These are phyloP conservation scores for Furcasterigmium furcatum DNA, from an alignment of 2,329 filamentous ascomycete species.

Conservation along the genomic window DNA sequence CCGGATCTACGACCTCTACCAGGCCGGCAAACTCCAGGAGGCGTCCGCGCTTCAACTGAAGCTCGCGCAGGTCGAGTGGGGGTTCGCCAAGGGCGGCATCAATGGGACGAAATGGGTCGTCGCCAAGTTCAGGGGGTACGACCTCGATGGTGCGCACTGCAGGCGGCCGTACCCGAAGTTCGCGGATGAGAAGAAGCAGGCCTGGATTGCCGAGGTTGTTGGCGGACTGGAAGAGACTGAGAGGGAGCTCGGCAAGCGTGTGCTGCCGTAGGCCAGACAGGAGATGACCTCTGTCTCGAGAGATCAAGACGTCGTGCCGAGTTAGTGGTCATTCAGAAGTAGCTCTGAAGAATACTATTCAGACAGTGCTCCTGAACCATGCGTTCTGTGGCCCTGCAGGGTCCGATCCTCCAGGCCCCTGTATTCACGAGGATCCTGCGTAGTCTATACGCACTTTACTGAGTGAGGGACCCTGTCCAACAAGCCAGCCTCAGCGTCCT, in stretches of 20 bases:
- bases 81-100: constrained; percentile 54
- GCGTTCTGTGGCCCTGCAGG: too few species aligned
- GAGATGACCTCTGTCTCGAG: too few species aligned
- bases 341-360: too few species aligned
- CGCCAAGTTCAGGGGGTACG: constrained; percentile 49
- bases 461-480: too few species aligned
- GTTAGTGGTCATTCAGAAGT: too few species aligned
- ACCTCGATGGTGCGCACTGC: constrained; percentile 45
- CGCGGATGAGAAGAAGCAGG: constrained; percentile 24
- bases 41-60: constrained; percentile 46
- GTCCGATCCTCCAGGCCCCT: too few species aligned
- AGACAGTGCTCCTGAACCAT: too few species aligned
- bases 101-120: constrained; percentile 60
- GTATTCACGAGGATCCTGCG: too few species aligned
- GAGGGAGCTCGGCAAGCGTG: constrained; percentile 6
- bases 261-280: too few species aligned
- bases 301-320: too few species aligned
- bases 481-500: too few species aligned
- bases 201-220: constrained; percentile 21
- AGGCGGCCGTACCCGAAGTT: constrained; percentile 52
- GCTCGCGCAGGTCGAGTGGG: constrained; percentile 50
- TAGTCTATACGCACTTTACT: too few species aligned
- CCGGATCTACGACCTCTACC: constrained; percentile 44
- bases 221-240: constrained; percentile 11
- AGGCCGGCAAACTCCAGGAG: constrained; percentile 40